Conservation (phyloP, 2,329 filamentous ascomycete genomes). For the Pyrenochaeta sp. region DNA sequence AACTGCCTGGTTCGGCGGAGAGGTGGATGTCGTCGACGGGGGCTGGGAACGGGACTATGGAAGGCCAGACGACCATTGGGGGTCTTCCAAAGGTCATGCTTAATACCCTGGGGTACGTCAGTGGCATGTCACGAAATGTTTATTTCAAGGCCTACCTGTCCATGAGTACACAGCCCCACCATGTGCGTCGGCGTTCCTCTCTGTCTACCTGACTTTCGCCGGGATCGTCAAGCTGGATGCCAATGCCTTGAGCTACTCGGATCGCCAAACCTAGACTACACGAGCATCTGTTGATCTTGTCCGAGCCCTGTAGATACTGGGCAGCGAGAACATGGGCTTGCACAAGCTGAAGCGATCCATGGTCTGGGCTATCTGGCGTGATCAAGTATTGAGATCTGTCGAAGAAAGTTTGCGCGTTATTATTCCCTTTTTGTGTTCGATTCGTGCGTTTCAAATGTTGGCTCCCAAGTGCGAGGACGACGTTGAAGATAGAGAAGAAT, state of each 20-base stretch:
- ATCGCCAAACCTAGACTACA: conserved; percentile 33
- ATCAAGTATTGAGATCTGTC: conserved; percentile 17
- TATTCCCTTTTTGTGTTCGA: not conserved
- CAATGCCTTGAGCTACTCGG: conserved; percentile 33
- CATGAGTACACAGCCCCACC: conserved; percentile 18
- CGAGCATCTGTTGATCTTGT: conserved; percentile 29
- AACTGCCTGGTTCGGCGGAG: conserved; percentile 1
- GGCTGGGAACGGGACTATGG: conserved; percentile 5
- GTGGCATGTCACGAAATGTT: not conserved
- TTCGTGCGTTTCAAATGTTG: conserved; percentile 17
- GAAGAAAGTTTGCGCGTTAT: conserved; percentile 11
- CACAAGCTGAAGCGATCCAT: conserved; percentile 26
- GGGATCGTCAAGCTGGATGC: conserved; percentile 24
- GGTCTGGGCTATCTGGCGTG: conserved; percentile 11
- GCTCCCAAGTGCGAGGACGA: conserved; percentile 30
- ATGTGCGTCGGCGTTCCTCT: conserved; percentile 17
- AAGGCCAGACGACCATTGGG: conserved; percentile 10
- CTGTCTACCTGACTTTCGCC: conserved; percentile 12
- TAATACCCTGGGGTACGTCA: conserved; percentile 2
- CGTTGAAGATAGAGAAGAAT: conserved; percentile 26
- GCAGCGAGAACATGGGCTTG: conserved; percentile 31
- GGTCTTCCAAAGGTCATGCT: conserved; percentile 23
- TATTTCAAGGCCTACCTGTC: conserved; percentile 11
- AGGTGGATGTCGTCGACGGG: conserved; percentile 7
- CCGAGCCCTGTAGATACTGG: conserved; percentile 34